These are phyloP conservation scores for Neofusicoccum ribis DNA, from an alignment of 2,329 filamentous ascomycete genomes.

Conservation along the genomic window DNA sequence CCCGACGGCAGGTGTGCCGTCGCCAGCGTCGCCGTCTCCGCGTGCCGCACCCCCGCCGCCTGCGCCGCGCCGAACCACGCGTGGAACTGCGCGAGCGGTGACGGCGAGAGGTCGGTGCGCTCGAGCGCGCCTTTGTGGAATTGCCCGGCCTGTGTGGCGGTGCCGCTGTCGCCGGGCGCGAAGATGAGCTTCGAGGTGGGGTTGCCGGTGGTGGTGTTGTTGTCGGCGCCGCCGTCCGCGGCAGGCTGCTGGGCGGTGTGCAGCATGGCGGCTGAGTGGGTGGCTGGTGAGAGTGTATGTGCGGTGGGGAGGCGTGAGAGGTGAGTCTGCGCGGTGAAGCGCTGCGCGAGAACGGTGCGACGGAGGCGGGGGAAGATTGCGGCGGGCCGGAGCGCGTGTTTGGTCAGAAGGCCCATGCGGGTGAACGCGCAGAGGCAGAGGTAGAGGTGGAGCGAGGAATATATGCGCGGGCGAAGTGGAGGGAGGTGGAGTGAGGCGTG, in stretches of 20 bases:
- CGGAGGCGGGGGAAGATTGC: background rate
- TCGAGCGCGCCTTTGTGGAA: conserved; percentile 69
- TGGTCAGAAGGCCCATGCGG: background rate
- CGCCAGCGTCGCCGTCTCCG: conserved; percentile 84
- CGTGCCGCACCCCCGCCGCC: conserved; percentile 55
- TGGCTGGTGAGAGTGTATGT: background rate
- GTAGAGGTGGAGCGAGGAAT: background rate
- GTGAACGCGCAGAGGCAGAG: background rate
- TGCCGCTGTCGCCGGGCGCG: conserved; percentile 60
- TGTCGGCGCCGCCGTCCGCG: background rate
- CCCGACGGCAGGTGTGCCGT: conserved; percentile 83
- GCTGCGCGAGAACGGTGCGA: background rate
- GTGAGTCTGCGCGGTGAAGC: background rate
- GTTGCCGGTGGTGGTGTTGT: background rate
- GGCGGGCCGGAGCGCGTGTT: background rate
- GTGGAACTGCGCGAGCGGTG: conserved; percentile 83
- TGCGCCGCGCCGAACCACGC: conserved; percentile 81
- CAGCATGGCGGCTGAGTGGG: background rate
- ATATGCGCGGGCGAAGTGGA: background rate
- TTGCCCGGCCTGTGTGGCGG: conserved; percentile 65
- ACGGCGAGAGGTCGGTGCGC: conserved; percentile 58
- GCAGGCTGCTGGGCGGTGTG: background rate
- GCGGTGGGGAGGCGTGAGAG: background rate
- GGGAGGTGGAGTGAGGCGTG: background rate
- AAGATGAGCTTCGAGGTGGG: conserved; percentile 48